phyloP scores from a whole-genome alignment of 2,329 filamentous ascomycete species.

The Phoma sp. region DNA sequence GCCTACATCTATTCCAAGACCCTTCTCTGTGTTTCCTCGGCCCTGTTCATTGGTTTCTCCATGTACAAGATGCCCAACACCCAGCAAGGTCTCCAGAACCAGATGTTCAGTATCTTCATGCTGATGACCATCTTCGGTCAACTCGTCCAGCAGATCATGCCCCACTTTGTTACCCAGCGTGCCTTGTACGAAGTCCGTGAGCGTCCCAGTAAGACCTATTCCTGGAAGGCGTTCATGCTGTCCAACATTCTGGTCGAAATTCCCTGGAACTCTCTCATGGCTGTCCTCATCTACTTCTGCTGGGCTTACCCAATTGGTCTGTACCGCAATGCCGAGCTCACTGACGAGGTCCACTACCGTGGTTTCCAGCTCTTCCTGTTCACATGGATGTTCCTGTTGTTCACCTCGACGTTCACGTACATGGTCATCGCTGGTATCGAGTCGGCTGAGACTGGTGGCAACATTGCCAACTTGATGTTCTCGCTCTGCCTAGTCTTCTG shows the following conservation, averaged over 20 bases:
- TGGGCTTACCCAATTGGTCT: constrained; percentile 90
- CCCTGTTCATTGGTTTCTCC: constrained; percentile 82
- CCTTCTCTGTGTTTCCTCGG: constrained; percentile 67
- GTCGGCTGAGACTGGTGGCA: constrained; percentile 75
- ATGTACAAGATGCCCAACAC: constrained; percentile 76
- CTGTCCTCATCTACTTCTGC: constrained; percentile 76
- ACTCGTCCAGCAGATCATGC: constrained; percentile 81
- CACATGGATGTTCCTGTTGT: constrained; percentile 76
- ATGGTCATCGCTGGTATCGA: constrained; percentile 79
- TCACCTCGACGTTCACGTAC: constrained; percentile 80
- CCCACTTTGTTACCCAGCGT: constrained; percentile 82
- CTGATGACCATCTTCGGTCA: constrained; percentile 80
- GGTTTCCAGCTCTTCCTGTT: constrained; percentile 82
- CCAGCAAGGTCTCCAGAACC: constrained; percentile 81
- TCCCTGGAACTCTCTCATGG: constrained; percentile 81
- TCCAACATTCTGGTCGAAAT: constrained; percentile 84
- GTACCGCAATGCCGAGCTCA: constrained; percentile 70
- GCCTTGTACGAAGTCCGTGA: constrained; percentile 85
- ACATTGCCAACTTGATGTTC: constrained; percentile 78
- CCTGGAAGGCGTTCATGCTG: constrained; percentile 85
- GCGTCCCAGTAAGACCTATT: constrained; percentile 82
- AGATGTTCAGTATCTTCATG: constrained; percentile 88
- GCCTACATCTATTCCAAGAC: constrained; percentile 87
- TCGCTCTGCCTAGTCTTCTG: constrained; percentile 77
- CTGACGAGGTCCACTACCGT: constrained; percentile 68